Conservation (phyloP, 108 stramenopile genomes). For the Skeletonema costatum region DNA sequence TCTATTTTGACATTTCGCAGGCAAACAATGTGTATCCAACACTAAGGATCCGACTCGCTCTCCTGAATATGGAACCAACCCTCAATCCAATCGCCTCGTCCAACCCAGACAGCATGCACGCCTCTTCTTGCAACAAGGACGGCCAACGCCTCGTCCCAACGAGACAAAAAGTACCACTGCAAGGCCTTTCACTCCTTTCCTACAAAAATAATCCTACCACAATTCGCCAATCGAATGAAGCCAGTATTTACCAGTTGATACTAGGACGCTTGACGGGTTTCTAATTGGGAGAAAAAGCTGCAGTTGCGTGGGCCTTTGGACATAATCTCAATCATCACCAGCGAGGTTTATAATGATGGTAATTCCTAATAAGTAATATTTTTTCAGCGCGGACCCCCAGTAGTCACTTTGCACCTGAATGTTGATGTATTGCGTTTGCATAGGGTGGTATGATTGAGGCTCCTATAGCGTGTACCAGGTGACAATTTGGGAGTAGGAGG, state of each 20-base stretch:
- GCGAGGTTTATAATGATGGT: background rate
- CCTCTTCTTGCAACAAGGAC: too few relatives aligned
- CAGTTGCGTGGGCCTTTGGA: background rate
- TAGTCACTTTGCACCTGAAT: slow-evolving; percentile 28
- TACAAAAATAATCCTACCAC: background rate
- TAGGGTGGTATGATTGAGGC: slow-evolving; percentile 30
- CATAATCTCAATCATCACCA: background rate
- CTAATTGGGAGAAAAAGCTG: background rate
- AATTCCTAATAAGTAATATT: background rate
- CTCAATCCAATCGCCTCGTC: background rate
- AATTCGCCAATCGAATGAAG: background rate
- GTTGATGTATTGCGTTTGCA: slow-evolving; percentile 19
- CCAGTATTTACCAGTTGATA: background rate
- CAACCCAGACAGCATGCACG: background rate
- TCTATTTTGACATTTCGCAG: background rate
- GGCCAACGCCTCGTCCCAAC: background rate
- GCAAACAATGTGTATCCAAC: background rate
- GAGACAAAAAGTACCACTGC: background rate
- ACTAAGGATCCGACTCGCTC: background rate
- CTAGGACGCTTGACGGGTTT: background rate
- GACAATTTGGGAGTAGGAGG: slow-evolving; percentile 34
- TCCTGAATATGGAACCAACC: background rate
- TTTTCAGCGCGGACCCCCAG: slow-evolving; percentile 17
- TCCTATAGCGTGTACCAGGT: slow-evolving; percentile 23
- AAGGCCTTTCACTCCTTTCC: background rate